Evolutionary conservation across 73 alveolate genomes (phyloP).

Genomic region (Stentor coeruleus): DNA sequence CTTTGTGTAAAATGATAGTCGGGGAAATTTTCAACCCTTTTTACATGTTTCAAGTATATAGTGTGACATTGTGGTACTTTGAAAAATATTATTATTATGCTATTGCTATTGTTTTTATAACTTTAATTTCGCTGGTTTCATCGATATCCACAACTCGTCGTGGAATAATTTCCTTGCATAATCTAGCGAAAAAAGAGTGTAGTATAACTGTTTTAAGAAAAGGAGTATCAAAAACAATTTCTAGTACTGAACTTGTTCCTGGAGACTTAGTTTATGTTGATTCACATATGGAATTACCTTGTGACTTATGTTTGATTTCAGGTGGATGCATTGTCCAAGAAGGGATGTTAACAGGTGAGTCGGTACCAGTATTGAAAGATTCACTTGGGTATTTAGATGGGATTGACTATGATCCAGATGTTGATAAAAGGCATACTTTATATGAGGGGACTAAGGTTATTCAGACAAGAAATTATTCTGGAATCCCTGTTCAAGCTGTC

Average conservation of each 20-base stretch:
- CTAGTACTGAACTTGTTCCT: constrained; percentile 79
- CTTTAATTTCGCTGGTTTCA: background rate
- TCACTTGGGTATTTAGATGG: constrained; percentile 59
- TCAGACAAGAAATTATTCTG: constrained; percentile 55
- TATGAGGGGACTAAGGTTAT: constrained; percentile 94
- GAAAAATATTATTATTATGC: constrained; percentile 54
- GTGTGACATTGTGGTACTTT: constrained; percentile 72
- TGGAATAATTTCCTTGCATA: background rate
- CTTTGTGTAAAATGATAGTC: constrained; percentile 36
- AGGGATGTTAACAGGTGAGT: constrained; percentile 95
- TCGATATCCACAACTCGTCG: background rate
- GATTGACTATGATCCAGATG: constrained; percentile 49
- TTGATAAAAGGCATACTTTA: constrained; percentile 72
- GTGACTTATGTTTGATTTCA: constrained; percentile 77
- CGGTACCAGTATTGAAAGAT: constrained; percentile 83
- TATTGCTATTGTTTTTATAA: background rate
- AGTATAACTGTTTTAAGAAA: constrained; percentile 29
- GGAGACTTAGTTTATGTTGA: constrained; percentile 87
- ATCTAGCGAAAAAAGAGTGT: background rate
- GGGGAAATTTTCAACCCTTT: constrained; percentile 64
- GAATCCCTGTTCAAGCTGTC: constrained; percentile 78
- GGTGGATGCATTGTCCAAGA: constrained; percentile 89
- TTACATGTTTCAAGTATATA: constrained; percentile 65
- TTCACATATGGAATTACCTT: constrained; percentile 71
- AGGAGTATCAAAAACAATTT: constrained; percentile 69